Base-by-base conservation (phyloP, 2,329 filamentous ascomycete genomes). In the Dactylellina parvicollis region DNA sequence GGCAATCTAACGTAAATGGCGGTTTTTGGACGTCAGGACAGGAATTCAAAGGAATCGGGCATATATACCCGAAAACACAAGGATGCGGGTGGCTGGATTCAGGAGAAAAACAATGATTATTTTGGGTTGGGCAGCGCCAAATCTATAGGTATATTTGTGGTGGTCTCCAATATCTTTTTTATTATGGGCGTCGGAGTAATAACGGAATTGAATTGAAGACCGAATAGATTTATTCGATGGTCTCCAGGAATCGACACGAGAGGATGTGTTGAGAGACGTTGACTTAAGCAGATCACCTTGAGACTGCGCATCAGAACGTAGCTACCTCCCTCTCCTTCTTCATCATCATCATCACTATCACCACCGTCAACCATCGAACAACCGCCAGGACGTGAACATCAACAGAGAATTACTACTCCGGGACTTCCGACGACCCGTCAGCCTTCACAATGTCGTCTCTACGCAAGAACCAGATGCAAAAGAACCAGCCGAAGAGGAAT, bases 391-490 rank as follows among this genome's bases (percentile, higher is more conserved):
- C 30, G n/a, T n/a, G 30, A 38, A 38, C 30, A 26, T n/a, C 30
- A n/a, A 55, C 4, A 14, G 18, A 3, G n/a, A 14, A 42, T 32
- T n/a, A 12, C 26, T 22, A 22, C 16, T 24, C n/a, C 30, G 26
- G 10, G 8, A 4, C 10, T 42, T 28, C 24, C 5, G 9, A 44
- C 32, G 10, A 26, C 34, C 24, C 28, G n/a, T 16, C n/a, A 42
- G n/a, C n/a, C 3, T 47, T 42, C 36, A 44, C 52, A 34, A 72
- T 72, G 67, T 52, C 67, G 36, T 72, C 67, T 9, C 44, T 65
- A 32, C 57, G 59, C 22, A 72, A 64, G 49, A 44, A 56, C 36
- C 66, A 71, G 50, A 52, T 64, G 12, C n/a, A n/a, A n/a, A 64
- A 52, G 32, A 52, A 16, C 14, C 8, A 5, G 47, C 14, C 26